These are phyloP conservation scores for Cyphellophora attinorum DNA, from an alignment of 2,329 filamentous ascomycete species.

Conservation along the genomic window DNA sequence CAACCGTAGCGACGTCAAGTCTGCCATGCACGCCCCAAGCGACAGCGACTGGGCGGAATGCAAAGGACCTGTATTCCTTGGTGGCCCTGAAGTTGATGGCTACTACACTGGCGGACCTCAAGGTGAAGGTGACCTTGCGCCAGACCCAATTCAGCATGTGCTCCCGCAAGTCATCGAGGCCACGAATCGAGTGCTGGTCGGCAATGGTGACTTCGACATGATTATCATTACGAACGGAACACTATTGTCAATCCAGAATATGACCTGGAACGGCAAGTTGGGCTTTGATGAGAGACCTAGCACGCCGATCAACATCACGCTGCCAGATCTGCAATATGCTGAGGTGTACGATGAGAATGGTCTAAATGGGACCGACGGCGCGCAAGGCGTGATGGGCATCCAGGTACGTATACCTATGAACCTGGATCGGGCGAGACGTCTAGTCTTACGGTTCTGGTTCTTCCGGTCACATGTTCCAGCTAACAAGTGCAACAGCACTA, in stretches of 20 bases:
- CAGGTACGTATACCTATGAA: too few species aligned
- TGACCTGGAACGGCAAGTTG: conserved; percentile 13
- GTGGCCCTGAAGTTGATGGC: too few species aligned
- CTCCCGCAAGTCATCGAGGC: conserved; percentile 4
- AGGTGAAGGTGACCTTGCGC: conserved; percentile 7
- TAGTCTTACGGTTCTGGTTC: too few species aligned
- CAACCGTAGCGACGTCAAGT: conserved; percentile 59
- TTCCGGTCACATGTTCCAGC: too few species aligned
- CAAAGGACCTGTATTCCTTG: conserved; percentile 10
- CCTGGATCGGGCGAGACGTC: too few species aligned
- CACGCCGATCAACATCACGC: conserved; percentile 10
- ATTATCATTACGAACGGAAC: conserved; percentile 5
- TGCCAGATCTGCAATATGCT: conserved; percentile 10
- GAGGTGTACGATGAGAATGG: conserved; percentile 9
- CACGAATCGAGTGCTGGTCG: conserved; percentile 4
- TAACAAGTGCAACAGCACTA: too few species aligned
- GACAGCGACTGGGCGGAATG: conserved; percentile 11
- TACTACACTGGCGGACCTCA: conserved; percentile 11
- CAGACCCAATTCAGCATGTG: conserved; percentile 7
- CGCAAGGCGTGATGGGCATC: conserved; percentile 20
- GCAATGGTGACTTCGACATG: conserved; percentile 4
- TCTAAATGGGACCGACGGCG: conserved; percentile 5
- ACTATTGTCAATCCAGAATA: conserved; percentile 13
- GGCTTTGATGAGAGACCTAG: conserved; percentile 10
- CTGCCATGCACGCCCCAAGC: conserved; percentile 53